Conservation (phyloP, 306 rosid genomes). For the Psophocarpus tetragonolobus region DNA sequence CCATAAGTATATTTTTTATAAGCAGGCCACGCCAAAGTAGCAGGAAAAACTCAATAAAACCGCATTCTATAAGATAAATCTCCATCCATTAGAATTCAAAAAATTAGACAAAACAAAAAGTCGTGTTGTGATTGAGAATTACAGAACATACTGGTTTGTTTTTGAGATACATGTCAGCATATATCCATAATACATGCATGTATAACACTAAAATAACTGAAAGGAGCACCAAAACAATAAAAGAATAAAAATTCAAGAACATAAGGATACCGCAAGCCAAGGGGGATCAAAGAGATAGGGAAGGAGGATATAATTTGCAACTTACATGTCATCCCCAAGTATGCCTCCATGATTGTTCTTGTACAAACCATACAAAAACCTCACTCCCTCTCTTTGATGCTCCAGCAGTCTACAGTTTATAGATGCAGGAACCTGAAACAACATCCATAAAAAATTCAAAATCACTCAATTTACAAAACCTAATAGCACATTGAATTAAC, state of each 20-base stretch:
- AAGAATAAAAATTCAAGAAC: not conserved
- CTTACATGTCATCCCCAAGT: constrained; percentile 97
- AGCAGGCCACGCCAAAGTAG: not conserved
- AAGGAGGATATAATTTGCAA: not conserved
- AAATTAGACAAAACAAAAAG: constrained; percentile 4
- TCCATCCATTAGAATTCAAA: not conserved
- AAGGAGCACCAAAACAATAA: not conserved
- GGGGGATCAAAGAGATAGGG: not conserved
- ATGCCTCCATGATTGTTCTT: constrained; percentile 90
- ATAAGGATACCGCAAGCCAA: not conserved
- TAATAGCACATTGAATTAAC: not conserved
- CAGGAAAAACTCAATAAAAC: not conserved
- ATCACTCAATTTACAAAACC: not conserved
- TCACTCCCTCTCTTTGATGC: constrained; percentile 87
- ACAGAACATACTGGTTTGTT: not conserved
- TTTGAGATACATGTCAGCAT: not conserved
- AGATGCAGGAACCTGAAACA: constrained; percentile 86
- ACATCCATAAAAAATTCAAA: not conserved
- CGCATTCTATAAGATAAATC: constrained; percentile 1
- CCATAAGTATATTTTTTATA: not conserved
- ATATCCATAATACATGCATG: not conserved
- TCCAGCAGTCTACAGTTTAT: constrained; percentile 89
- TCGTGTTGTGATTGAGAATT: not conserved
- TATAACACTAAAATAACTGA: not conserved
- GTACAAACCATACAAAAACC: constrained; percentile 70